These are phyloP conservation scores for Aspergillus versicolor DNA, from an alignment of 2,329 filamentous ascomycete genomes.

Conservation along the genomic window DNA sequence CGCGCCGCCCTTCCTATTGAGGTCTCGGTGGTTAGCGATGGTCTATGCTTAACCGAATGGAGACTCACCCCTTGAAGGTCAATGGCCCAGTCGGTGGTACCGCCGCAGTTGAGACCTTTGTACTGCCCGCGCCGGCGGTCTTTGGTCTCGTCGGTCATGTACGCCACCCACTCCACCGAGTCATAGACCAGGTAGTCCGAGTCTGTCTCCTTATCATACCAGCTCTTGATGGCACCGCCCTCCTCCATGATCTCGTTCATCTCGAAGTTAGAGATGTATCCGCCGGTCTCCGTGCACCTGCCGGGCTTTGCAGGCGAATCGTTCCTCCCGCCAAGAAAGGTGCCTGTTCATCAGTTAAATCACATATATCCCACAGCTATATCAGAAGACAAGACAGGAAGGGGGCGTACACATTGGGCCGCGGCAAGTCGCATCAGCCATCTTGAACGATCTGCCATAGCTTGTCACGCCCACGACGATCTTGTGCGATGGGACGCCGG, in stretches of 20 bases:
- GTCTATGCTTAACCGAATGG: no score
- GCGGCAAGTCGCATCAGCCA: background rate
- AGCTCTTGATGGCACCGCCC: background rate
- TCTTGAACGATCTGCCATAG: background rate
- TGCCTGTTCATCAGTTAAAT: background rate
- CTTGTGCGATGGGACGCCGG: background rate
- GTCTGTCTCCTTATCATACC: background rate
- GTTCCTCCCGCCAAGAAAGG: background rate
- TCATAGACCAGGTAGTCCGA: slow-evolving; percentile 5
- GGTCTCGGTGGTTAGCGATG: background rate
- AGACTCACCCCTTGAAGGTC: slow-evolving; percentile 22
- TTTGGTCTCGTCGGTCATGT: slow-evolving; percentile 29
- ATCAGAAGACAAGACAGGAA: no score
- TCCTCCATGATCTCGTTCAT: background rate
- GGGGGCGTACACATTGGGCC: background rate
- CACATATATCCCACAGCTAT: background rate
- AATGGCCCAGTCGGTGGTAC: slow-evolving; percentile 39
- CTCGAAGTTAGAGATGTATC: slow-evolving; percentile 1
- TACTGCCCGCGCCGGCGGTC: slow-evolving; percentile 17
- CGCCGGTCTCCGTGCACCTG: slow-evolving; percentile 16
- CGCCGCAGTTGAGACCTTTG: slow-evolving; percentile 29
- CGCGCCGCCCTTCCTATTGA: background rate
- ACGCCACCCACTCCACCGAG: slow-evolving; percentile 28
- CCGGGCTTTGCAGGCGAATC: background rate
- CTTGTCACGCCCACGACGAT: slow-evolving; percentile 4